Evolutionary conservation across 257 asterid genomes (phyloP), one percentile per base, ranked within the genome.

Genomic region (Eucommia ulmoides): DNA sequence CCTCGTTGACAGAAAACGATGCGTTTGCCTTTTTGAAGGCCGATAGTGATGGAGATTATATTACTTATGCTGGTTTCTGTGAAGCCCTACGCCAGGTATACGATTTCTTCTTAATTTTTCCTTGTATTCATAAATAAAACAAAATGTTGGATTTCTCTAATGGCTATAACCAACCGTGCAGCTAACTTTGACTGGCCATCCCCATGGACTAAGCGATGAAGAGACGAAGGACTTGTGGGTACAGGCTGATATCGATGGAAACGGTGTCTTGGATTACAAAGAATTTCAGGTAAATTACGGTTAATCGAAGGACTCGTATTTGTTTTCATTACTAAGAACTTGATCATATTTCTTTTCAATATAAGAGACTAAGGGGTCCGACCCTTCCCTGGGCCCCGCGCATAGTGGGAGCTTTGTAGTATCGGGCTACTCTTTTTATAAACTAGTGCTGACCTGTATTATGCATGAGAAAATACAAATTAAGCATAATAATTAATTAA

Each of bases 21-120:
- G 94, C 99, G 19, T 91, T 80, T 65, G 92, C 87, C 55, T 81
- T 81, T 56, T 75, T 91, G 35, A 91, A 86, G 80, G 94, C 80
- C 23, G 92, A 86, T 45, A 73, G 77, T 35, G 68, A 67, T 14
- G 86, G 88, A 45, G 94, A 91, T 74, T 86, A 64, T 68, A 81
- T 83, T 58, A 73, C 99, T 10, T 81, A 62, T 69, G 41, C 74
- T 6, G 96, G 81, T 54, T 91, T 91, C 64, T 83, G 94, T 63
- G 94, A 86, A 75, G 93, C 96, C 42, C 52, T 91, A 45, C 72
- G 83, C 20, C 93, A 80, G 88, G 98, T 89, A 58, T 24, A 7
- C 38, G 12, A 29, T 29, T 29, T 29, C 7, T 29, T 7, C 7
- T 29, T 29, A 5, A 5, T 12, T 29, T 29, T 29, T 29, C 7